A percentile compares a stretch with the other conserved stretches of the same genome.
Conservation (phyloP, 1,284 basidiomycete genomes). For the Coniferiporia weirii region DNA sequence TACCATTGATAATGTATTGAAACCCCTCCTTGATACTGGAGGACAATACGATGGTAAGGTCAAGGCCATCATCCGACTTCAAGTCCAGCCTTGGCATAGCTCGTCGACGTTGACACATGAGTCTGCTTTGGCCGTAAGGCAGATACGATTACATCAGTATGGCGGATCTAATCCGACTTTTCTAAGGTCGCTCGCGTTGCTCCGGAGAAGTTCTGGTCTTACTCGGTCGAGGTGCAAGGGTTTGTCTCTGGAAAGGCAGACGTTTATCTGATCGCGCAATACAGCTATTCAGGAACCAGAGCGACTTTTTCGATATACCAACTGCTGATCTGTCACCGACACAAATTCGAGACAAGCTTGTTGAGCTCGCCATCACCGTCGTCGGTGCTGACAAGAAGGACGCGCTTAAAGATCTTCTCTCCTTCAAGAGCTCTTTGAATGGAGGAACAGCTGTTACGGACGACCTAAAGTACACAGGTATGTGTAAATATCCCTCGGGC, state of each 20-base stretch:
- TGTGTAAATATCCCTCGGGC: slow-evolving; percentile 23
- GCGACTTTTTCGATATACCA: slow-evolving; percentile 75
- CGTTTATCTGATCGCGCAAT: slow-evolving; percentile 10
- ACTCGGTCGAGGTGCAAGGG: slow-evolving; percentile 56
- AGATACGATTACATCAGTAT: neutral
- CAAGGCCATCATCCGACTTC: slow-evolving; percentile 73
- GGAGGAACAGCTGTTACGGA: slow-evolving; percentile 75
- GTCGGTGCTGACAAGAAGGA: slow-evolving; percentile 43
- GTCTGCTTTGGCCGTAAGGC: slow-evolving; percentile 73
- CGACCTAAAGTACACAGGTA: slow-evolving; percentile 81
- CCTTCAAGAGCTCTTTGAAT: slow-evolving; percentile 61
- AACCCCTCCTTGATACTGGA: slow-evolving; percentile 51
- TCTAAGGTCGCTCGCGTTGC: slow-evolving; percentile 56
- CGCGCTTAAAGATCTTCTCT: slow-evolving; percentile 59
- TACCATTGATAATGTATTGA: slow-evolving; percentile 56
- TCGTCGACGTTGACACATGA: slow-evolving; percentile 76
- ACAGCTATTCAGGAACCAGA: slow-evolving; percentile 74
- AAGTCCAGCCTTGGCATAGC: slow-evolving; percentile 83
- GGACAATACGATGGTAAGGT: slow-evolving; percentile 76
- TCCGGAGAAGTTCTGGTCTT: slow-evolving; percentile 76
- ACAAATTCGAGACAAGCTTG: slow-evolving; percentile 74
- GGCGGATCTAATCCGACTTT: neutral
- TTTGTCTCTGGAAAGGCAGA: neutral
- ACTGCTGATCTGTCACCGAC: slow-evolving; percentile 63
- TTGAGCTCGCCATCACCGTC: slow-evolving; percentile 47